phyloP scores from a whole-genome alignment of 2,329 filamentous ascomycete genomes.

The Arthrobotrys musiformis region DNA sequence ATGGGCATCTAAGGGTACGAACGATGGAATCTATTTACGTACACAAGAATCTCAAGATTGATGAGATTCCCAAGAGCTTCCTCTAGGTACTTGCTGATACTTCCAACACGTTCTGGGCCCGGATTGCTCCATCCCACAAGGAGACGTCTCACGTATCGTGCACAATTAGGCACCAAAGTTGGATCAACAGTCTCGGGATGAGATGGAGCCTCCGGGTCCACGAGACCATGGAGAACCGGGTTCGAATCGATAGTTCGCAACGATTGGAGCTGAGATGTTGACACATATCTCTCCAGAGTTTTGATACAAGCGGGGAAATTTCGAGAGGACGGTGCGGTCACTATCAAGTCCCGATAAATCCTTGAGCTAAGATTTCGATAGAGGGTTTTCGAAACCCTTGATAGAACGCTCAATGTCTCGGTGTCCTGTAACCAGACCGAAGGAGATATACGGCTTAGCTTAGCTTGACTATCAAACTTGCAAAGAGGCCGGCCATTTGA shows the following conservation, averaged over 20 bases:
- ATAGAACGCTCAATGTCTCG: conserved; percentile 12
- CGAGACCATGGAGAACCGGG: not conserved
- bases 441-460: not conserved
- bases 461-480: not conserved
- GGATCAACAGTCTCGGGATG: not conserved
- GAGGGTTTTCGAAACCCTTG: conserved; percentile 32
- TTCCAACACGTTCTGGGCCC: not conserved
- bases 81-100: conserved; percentile 9
- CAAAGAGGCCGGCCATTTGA: too few relatives aligned
- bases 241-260: not conserved
- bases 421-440: conserved; percentile 14
- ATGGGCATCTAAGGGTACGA: not conserved
- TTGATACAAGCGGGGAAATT: conserved; percentile 25
- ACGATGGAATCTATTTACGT: not conserved
- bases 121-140: conserved; percentile 41
- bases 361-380: conserved; percentile 23
- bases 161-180: conserved; percentile 16
- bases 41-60: conserved; percentile 29
- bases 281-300: conserved; percentile 8
- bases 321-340: conserved; percentile 11
- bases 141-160: conserved; percentile 29
- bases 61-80: conserved; percentile 5
- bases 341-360: conserved; percentile 35
- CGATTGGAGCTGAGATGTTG: not conserved
- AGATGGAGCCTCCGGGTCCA: not conserved